Evolutionary conservation across 495 filamentous ascomycete species (phyloP), one percentile per base, ranked within the genome.

Genomic region (Articulospora tetracladia): DNA sequence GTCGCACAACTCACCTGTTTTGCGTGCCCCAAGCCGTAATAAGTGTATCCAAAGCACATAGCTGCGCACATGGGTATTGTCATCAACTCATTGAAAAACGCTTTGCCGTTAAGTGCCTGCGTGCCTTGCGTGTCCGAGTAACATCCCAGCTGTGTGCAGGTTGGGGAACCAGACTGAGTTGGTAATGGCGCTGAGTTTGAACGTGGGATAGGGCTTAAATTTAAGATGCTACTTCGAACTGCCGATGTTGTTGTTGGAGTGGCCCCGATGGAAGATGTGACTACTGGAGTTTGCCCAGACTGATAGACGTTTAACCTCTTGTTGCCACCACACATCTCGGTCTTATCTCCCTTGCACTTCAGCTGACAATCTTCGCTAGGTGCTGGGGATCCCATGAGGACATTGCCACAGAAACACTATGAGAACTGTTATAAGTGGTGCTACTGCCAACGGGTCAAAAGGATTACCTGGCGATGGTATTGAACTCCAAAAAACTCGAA

Each of bases 401-500:
- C 17, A 24, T 48, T 56, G 8, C 44, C 52, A 47, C 59, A 61
- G 17, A 32, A 56, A 25, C 52, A 55, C 52, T 61, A 26, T 8
- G 32, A 13, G 15, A 34, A 7, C 30, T 41, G 25, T 30, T 34
- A 50, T 32, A 12, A 34, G 1, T 19, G 23, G 28, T 26, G 26
- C 20, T 20, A 1, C 27, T 3, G 19, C 12, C 19, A 13, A 25
- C 32, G 24, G 20, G 30, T 19, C 3, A 25, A 32, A 30, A 24
- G 28, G 19, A 2, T 50, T 34, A 51, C 44, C 28, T 58, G 30
- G 13, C 52, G 50, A n/a, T 52, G 30, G 49, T 74, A 77, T 58
- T 78, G 73, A 12, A 65, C 62, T 34, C 69, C 73, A 44, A 73
- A 72, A 53, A 68, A 70, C 7, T n/a, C 44, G 57, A 54, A 73